Conservation (phyloP, 352 stramenopile species). For the Globisporangium rhizosaccharum region DNA sequence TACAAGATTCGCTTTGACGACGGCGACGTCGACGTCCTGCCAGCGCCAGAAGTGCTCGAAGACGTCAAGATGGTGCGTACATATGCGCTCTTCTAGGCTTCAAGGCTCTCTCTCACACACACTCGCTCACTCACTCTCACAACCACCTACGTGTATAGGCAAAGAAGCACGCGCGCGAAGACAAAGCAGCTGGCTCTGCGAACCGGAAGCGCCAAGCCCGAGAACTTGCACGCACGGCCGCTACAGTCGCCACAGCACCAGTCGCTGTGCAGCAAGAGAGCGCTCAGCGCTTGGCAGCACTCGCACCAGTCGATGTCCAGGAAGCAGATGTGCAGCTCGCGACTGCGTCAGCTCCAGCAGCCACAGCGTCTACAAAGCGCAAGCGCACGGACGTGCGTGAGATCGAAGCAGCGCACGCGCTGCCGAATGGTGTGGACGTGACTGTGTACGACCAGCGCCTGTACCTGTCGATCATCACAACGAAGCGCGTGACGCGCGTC, state of each 20-base stretch:
- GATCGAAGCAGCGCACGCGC: no score
- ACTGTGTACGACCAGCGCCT: conserved; percentile 55
- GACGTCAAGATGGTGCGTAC: conserved; percentile 27
- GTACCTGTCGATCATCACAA: conserved; percentile 62
- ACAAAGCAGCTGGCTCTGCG: conserved; percentile 5
- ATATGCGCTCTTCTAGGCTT: background rate
- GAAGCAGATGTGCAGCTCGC: no score
- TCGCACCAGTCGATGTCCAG: no score
- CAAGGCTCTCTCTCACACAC: background rate
- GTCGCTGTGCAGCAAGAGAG: background rate
- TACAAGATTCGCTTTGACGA: conserved; percentile 84
- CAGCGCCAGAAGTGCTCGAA: conserved; percentile 39
- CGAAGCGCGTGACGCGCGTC: conserved; percentile 39
- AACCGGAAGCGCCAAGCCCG: background rate
- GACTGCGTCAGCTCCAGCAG: no score
- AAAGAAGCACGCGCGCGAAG: conserved; percentile 20
- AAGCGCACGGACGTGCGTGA: conserved; percentile 22
- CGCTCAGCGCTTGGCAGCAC: background rate
- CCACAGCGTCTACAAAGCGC: conserved; percentile 18
- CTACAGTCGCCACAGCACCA: background rate
- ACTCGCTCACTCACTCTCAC: background rate
- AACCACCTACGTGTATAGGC: conserved; percentile 10
- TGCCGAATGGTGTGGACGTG: conserved; percentile 21
- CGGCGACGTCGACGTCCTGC: conserved; percentile 72
- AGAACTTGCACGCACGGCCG: background rate